These are phyloP conservation scores for Zostera marina DNA, from an alignment of 116 monocot species.

Conservation along the genomic window DNA sequence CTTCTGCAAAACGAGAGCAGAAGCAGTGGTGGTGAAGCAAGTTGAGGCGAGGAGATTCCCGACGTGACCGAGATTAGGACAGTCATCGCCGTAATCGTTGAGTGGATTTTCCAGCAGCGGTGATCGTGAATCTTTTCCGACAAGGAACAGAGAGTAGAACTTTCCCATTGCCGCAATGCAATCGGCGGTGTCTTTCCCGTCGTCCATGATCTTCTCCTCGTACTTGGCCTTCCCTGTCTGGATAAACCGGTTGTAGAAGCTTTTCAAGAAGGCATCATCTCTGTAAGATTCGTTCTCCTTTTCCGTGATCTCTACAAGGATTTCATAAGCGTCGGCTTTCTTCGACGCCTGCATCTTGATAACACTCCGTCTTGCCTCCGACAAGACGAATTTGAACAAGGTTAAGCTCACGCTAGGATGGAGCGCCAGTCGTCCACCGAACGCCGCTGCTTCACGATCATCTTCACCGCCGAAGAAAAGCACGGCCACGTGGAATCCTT, in stretches of 20 bases:
- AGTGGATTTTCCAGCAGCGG: slow-evolving; percentile 19
- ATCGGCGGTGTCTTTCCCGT: slow-evolving; percentile 18
- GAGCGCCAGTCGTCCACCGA: slow-evolving; percentile 21
- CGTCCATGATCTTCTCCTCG: slow-evolving; percentile 25
- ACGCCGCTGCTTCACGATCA: slow-evolving; percentile 44
- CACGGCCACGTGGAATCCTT: slow-evolving; percentile 7
- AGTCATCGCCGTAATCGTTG: slow-evolving; percentile 33
- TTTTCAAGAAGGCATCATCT: slow-evolving; percentile 25
- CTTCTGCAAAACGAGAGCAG: slow-evolving; percentile 52
- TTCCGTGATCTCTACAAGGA: slow-evolving; percentile 8
- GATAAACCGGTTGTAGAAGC: slow-evolving; percentile 28
- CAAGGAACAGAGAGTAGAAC: slow-evolving; percentile 34
- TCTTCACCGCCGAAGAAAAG: slow-evolving; percentile 54
- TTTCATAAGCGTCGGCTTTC: slow-evolving; percentile 2
- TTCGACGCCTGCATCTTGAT: slow-evolving; percentile 4
- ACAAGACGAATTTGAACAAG: slow-evolving; percentile 27
- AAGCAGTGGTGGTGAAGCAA: slow-evolving; percentile 19
- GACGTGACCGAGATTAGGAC: slow-evolving; percentile 43
- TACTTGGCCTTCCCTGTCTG: slow-evolving; percentile 21
- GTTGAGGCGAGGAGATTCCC: slow-evolving; percentile 58
- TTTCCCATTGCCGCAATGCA: slow-evolving; percentile 22
- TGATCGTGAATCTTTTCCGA: slow-evolving; percentile 20
- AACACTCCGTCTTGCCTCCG: neutral
- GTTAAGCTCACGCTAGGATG: slow-evolving; percentile 28
- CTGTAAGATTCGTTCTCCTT: slow-evolving; percentile 7